A percentile compares a stretch with the other conserved stretches of the same genome.
phyloP scores from a whole-genome alignment of 2,329 filamentous ascomycete species.

The Apiospora phragmitis region DNA sequence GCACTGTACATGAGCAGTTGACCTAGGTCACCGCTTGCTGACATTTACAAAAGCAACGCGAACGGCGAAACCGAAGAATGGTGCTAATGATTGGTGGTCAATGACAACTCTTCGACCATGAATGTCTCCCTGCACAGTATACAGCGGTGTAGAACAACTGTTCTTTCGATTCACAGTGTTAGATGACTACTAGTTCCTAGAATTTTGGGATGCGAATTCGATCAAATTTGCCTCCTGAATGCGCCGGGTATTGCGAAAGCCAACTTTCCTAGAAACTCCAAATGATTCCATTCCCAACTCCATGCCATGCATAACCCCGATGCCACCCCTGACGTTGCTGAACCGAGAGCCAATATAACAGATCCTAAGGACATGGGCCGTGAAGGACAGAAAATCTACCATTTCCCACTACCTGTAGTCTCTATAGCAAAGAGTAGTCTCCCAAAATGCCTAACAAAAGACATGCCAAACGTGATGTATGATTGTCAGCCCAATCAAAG shows the following conservation, averaged over 20 bases:
- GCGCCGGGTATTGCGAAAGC: constrained; percentile 1
- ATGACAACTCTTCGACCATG: not conserved
- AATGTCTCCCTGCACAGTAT: not conserved
- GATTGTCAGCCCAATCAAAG: constrained; percentile 28
- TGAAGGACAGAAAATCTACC: not conserved
- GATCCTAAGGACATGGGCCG: not conserved
- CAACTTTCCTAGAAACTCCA: not conserved
- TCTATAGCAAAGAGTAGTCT: not conserved
- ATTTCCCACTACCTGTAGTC: not conserved
- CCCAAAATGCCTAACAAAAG: constrained; percentile 17
- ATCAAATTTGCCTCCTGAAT: constrained; percentile 1
- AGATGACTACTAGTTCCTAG: not conserved
- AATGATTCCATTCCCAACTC: constrained; percentile 4
- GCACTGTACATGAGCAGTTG: not conserved
- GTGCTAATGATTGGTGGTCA: not conserved
- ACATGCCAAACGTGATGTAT: constrained; percentile 33
- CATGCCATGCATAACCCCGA: not conserved
- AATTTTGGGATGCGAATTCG: not conserved
- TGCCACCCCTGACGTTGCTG: not conserved
- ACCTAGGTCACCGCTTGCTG: not conserved
- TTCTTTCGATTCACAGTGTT: not conserved
- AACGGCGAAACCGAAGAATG: not conserved
- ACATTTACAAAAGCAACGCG: not conserved
- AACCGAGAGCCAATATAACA: not conserved
- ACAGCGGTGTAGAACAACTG: not conserved